Evolutionary conservation across 208 protist genomes (phyloP), one percentile per base, ranked within the genome.

Genomic region (Crithidia fasciculata): DNA sequence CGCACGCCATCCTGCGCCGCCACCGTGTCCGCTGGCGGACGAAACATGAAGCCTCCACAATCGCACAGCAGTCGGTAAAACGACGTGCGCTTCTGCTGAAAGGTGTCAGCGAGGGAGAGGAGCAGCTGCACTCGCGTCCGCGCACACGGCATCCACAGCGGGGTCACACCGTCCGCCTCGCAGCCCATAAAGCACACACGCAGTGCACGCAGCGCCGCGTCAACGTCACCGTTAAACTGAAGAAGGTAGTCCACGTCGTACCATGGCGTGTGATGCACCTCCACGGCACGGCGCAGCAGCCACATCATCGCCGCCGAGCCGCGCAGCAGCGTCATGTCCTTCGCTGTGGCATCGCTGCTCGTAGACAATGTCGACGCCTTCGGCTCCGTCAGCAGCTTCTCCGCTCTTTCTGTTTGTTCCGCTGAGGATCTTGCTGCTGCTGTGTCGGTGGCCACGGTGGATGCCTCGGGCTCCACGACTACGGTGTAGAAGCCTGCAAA

Each of bases 261-360:
- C 91, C 91, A 96, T 37, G 81, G 72, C 13, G 93, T 16, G 40
- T 65, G 41, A 52, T 91, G 67, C 61, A 76, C 65, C 53, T 94
- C 88, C 39, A 94, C 91, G 2, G 85, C 89, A 3, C 78, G 69
- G 19, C 80, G 74, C 39, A 96, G 78, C 41, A 96, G 67, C 58
- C 83, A 77, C 54, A 90, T 87, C 91, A 96, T 96, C 0, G 91
- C 91, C 7, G 82, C 86, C 3, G 91, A 96, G 15, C 91, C 91
- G 28, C 91, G 86, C 12, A 96, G 41, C 39, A 90, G 54, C n/a
- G 49, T 63, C 19, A 56, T 18, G 12, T 41, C 54, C 2, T 54
- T 0, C 39, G 60, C 45, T 6, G 53, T 2, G 2, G 50, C 8
- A 43, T 28, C 28, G 28, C 28, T 44, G 19, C 44, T 10, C 15